Conservation (phyloP, 2,329 filamentous ascomycete genomes). For the Pestalotiopsis sp. region DNA sequence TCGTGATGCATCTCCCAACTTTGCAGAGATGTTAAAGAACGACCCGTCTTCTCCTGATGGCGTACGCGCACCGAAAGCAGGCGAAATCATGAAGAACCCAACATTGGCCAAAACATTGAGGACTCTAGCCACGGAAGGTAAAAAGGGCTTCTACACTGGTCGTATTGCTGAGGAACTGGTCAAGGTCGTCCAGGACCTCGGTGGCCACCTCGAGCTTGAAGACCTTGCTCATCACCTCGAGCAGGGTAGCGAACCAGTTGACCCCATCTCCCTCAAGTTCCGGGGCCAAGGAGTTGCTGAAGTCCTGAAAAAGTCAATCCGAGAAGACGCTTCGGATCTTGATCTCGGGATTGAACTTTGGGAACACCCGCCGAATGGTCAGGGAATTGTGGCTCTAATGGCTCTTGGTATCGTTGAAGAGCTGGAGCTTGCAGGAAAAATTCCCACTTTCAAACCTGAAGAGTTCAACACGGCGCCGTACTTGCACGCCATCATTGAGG, state of each 20-base stretch:
- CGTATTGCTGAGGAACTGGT: slow-evolving; percentile 80
- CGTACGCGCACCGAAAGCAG: slow-evolving; percentile 72
- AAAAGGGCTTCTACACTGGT: slow-evolving; percentile 89
- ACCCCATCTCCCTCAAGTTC: slow-evolving; percentile 83
- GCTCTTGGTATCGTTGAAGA: slow-evolving; percentile 89
- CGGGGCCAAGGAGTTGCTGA: slow-evolving; percentile 58
- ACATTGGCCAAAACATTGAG: slow-evolving; percentile 81
- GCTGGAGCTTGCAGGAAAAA: slow-evolving; percentile 74
- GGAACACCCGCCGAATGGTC: slow-evolving; percentile 97
- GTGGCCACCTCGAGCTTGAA: slow-evolving; percentile 76
- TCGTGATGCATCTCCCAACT: slow-evolving; percentile 79
- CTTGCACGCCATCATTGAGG: slow-evolving; percentile 86
- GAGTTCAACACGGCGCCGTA: slow-evolving; percentile 84
- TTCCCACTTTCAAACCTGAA: slow-evolving; percentile 67
- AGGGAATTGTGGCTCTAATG: slow-evolving; percentile 94
- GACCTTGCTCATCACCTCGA: slow-evolving; percentile 78
- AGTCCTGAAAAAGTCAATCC: slow-evolving; percentile 22
- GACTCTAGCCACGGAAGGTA: slow-evolving; percentile 76
- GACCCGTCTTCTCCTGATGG: slow-evolving; percentile 71
- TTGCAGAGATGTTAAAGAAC: slow-evolving; percentile 81
- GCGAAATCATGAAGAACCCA: slow-evolving; percentile 89
- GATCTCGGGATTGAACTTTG: slow-evolving; percentile 76
- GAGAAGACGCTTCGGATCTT: slow-evolving; percentile 38
- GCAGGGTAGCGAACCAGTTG: slow-evolving; percentile 72
- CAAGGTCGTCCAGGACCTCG: slow-evolving; percentile 74